Conservation (phyloP, 805 yeast species). For the Saturnispora diversa region DNA sequence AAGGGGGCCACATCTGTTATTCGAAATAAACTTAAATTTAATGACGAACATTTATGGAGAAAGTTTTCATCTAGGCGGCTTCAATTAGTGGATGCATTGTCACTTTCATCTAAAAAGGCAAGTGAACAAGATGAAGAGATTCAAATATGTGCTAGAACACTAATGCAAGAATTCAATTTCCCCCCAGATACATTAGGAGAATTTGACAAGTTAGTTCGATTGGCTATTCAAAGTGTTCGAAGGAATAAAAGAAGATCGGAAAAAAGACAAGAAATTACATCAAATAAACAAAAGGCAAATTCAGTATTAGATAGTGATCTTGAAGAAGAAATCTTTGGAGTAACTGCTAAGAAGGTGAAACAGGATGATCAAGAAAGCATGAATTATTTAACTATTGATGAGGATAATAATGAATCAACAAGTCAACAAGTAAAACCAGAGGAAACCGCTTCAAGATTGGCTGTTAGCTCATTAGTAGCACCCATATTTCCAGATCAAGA, state of each 20-base stretch:
- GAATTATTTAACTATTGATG: background rate
- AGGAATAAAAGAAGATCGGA: slow-evolving; percentile 71
- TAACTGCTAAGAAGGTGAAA: slow-evolving; percentile 6
- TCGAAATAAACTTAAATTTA: slow-evolving; percentile 58
- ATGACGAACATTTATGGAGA: slow-evolving; percentile 82
- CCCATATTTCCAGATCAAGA: slow-evolving; percentile 27
- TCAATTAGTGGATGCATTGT: slow-evolving; percentile 74
- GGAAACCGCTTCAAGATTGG: slow-evolving; percentile 33
- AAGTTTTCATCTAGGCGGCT: slow-evolving; percentile 82
- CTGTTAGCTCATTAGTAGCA: slow-evolving; percentile 40
- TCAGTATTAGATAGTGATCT: background rate
- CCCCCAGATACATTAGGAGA: slow-evolving; percentile 52
- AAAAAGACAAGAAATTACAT: slow-evolving; percentile 29
- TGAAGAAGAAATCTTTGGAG: slow-evolving; percentile 9
- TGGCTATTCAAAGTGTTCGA: slow-evolving; percentile 89
- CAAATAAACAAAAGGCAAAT: background rate
- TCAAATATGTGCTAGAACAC: slow-evolving; percentile 62
- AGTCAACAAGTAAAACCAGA: slow-evolving; percentile 14
- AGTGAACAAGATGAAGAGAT: slow-evolving; percentile 87
- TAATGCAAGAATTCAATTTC: slow-evolving; percentile 73
- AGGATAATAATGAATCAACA: background rate
- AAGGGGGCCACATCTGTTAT: slow-evolving; percentile 36
- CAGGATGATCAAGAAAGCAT: slow-evolving; percentile 1
- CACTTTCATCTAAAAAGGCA: slow-evolving; percentile 61
- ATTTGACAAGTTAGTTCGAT: slow-evolving; percentile 82